These are phyloP conservation scores for Camelina laxa DNA, from an alignment of 345 rosid genomes.

Conservation along the genomic window DNA sequence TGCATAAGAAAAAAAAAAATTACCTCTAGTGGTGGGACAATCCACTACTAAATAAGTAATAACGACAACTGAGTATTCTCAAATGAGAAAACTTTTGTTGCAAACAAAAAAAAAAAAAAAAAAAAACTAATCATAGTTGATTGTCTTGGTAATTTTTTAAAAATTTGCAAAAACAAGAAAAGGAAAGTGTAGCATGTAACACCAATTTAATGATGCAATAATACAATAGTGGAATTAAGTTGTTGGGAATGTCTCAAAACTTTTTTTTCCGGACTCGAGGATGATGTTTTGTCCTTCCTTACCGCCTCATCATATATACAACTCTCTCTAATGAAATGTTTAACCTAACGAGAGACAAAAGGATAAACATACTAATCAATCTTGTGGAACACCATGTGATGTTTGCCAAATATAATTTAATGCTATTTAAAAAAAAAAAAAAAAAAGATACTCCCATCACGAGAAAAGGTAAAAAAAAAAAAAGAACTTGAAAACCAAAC, in stretches of 20 bases:
- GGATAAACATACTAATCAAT: constrained; percentile 1
- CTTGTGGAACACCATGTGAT: background rate
- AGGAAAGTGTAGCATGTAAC: background rate
- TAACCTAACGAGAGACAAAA: background rate
- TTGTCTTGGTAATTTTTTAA: background rate
- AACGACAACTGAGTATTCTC: background rate
- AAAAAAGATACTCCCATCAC: background rate
- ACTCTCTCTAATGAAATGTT: background rate
- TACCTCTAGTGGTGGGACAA: background rate
- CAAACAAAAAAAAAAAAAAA: background rate
- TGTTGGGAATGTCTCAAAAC: background rate
- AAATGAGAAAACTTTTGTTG: background rate
- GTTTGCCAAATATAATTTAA: background rate
- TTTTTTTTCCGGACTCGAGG: background rate
- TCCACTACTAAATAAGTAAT: background rate
- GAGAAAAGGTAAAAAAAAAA: background rate
- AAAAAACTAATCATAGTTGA: background rate
- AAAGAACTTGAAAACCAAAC: background rate
- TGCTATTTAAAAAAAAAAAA: background rate
- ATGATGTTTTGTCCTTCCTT: constrained; percentile 5
- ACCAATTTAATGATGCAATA: background rate
- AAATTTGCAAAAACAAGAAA: background rate
- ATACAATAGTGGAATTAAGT: background rate
- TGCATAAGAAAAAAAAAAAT: background rate
- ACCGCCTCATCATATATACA: constrained; percentile 3